Conservation (phyloP, 2,329 filamentous ascomycete species). For the Ilyonectria robusta region DNA sequence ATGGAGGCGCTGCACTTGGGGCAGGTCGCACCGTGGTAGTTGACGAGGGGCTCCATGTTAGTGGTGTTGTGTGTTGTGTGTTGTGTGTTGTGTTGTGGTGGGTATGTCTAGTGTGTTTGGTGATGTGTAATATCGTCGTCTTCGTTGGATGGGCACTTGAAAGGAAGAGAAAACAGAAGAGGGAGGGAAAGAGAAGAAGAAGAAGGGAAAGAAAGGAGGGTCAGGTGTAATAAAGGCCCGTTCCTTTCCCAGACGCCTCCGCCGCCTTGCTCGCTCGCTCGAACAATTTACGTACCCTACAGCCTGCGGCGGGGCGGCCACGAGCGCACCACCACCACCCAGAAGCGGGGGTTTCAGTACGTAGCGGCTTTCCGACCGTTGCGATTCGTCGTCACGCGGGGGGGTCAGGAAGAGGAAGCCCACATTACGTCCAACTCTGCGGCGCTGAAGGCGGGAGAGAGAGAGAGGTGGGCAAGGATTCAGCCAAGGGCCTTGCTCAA, state of each 20-base stretch:
- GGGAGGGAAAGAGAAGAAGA: slow-evolving; percentile 1
- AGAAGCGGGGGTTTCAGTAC: neutral
- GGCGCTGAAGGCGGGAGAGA: too few relatives aligned
- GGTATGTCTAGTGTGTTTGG: neutral
- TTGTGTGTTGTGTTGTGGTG: neutral
- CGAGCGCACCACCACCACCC: neutral
- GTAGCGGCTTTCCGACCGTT: neutral
- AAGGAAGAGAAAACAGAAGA: neutral
- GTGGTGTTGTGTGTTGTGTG: neutral
- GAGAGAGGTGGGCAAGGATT: too few relatives aligned
- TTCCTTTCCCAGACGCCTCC: neutral
- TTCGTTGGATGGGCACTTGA: slow-evolving; percentile 19
- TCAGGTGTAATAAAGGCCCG: slow-evolving; percentile 16
- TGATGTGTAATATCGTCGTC: neutral
- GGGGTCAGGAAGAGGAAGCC: neutral
- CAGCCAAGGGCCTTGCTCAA: too few relatives aligned
- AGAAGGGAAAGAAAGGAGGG: neutral
- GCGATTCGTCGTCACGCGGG: neutral
- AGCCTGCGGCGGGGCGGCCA: neutral
- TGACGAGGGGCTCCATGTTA: slow-evolving; percentile 54
- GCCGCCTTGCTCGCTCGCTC: neutral
- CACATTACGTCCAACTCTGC: neutral
- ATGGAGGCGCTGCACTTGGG: slow-evolving; percentile 70
- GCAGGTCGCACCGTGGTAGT: slow-evolving; percentile 60
- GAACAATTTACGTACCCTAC: slow-evolving; percentile 1